A percentile compares a stretch with the other conserved stretches of the same genome.
Conservation (phyloP, 1,284 basidiomycete species). For the Ustilago cynodontis region DNA sequence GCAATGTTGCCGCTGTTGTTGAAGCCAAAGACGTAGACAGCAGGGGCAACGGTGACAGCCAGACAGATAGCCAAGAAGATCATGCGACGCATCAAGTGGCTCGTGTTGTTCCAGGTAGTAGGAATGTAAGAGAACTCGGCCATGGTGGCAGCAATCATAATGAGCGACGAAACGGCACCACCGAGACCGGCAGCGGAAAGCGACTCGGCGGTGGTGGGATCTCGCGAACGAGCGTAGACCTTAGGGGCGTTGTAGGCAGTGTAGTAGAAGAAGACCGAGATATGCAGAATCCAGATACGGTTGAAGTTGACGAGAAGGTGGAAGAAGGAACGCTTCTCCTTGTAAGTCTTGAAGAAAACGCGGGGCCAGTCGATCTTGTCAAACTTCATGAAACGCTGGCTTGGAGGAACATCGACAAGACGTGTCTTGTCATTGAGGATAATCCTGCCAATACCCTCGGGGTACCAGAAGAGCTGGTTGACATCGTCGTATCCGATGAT, state of each 20-base stretch:
- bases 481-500: constrained; percentile 99
- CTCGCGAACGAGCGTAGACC: constrained; percentile 78
- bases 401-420: constrained; percentile 72
- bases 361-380: constrained; percentile 70
- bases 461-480: constrained; percentile 99
- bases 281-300: constrained; percentile 70
- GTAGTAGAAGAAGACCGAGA: constrained; percentile 70
- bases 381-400: constrained; percentile 70
- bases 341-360: constrained; percentile 70
- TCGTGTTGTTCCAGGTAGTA: constrained; percentile 70
- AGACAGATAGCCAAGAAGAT: constrained; percentile 67
- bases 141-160: constrained; percentile 69
- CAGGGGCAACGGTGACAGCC: constrained; percentile 65
- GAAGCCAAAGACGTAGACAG: constrained; percentile 69
- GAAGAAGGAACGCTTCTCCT: constrained; percentile 69
- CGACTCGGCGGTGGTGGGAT: constrained; percentile 58
- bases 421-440: constrained; percentile 83
- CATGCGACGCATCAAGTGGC: constrained; percentile 66
- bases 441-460: constrained; percentile 95
- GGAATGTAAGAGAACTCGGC: constrained; percentile 69
- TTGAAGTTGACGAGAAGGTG: constrained; percentile 70
- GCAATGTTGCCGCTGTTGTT: constrained; percentile 56
- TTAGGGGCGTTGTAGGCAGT: constrained; percentile 84
- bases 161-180: constrained; percentile 66
- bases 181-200: constrained; percentile 68